Conservation (phyloP, 345 rosid genomes). For the Euphorbia peplus region DNA sequence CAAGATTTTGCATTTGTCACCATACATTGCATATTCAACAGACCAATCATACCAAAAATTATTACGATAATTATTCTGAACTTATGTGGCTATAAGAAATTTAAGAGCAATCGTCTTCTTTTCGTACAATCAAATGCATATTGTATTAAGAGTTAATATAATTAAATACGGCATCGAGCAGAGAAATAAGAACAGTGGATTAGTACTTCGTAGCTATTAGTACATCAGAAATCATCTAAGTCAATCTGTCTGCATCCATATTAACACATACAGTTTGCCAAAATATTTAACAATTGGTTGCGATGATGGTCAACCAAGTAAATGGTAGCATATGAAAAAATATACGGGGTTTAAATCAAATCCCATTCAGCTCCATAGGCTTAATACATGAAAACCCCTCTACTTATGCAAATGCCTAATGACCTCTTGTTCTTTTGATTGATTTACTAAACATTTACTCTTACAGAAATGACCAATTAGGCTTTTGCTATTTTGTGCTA, state of each 20-base stretch:
- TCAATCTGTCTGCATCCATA: background rate
- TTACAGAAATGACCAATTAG: background rate
- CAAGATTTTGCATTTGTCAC: background rate
- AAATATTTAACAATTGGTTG: background rate
- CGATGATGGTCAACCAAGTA: background rate
- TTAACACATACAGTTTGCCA: background rate
- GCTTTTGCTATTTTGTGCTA: background rate
- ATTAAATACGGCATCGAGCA: conserved; percentile 12
- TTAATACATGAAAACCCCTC: background rate
- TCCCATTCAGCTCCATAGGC: background rate
- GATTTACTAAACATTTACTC: no score
- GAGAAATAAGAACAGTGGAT: background rate
- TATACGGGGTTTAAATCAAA: background rate
- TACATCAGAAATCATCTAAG: background rate
- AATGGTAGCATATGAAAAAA: background rate
- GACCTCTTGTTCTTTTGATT: no score
- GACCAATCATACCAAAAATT: background rate
- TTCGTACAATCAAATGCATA: background rate
- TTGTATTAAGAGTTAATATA: background rate
- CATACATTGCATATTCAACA: conserved; percentile 1
- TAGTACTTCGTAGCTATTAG: background rate
- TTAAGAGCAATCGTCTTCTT: conserved; percentile 1
- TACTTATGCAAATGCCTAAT: no score
- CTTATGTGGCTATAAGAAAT: background rate
- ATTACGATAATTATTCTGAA: background rate